Percentiles rank a stretch among this genome's conserved stretches.
Conservation (phyloP, 805 yeast genomes). For the Jamesozyma piceae region DNA sequence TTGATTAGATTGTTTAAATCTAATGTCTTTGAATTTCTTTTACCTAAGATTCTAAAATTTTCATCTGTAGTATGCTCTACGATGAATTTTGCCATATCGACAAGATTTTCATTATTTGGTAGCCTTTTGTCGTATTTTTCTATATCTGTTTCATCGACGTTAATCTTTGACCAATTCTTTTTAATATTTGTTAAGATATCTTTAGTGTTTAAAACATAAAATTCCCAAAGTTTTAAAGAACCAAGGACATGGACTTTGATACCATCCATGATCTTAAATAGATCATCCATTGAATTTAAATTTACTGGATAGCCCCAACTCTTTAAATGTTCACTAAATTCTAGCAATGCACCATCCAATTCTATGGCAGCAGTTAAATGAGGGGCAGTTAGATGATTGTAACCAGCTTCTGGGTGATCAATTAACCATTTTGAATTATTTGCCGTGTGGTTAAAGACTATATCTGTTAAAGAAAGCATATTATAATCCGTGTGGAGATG, state of each 20-base stretch:
- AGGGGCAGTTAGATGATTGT: constrained; percentile 79
- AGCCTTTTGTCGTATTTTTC: constrained; percentile 21
- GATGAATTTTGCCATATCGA: constrained; percentile 42
- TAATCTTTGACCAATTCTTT: constrained; percentile 27
- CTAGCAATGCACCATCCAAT: constrained; percentile 58
- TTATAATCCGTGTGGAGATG: constrained; percentile 45
- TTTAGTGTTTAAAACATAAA: constrained; percentile 58
- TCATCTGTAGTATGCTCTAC: constrained; percentile 33
- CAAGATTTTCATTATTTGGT: constrained; percentile 32
- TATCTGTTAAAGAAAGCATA: constrained; percentile 75
- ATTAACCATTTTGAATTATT: constrained; percentile 78
- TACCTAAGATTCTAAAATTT: constrained; percentile 36
- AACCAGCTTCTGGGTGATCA: constrained; percentile 86
- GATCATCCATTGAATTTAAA: constrained; percentile 43
- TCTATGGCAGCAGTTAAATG: constrained; percentile 79
- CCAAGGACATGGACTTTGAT: constrained; percentile 59
- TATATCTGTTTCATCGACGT: constrained; percentile 8
- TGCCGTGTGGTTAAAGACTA: constrained; percentile 93
- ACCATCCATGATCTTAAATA: constrained; percentile 55
- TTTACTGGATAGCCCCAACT: constrained; percentile 53
- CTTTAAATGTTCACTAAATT: constrained; percentile 52
- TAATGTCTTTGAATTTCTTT: constrained; percentile 46
- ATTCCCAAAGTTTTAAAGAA: constrained; percentile 75
- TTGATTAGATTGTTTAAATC: constrained; percentile 43
- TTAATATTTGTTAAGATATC: constrained; percentile 34